Conservation (phyloP, 2,329 filamentous ascomycete genomes). For the Neonectria coccinea region DNA sequence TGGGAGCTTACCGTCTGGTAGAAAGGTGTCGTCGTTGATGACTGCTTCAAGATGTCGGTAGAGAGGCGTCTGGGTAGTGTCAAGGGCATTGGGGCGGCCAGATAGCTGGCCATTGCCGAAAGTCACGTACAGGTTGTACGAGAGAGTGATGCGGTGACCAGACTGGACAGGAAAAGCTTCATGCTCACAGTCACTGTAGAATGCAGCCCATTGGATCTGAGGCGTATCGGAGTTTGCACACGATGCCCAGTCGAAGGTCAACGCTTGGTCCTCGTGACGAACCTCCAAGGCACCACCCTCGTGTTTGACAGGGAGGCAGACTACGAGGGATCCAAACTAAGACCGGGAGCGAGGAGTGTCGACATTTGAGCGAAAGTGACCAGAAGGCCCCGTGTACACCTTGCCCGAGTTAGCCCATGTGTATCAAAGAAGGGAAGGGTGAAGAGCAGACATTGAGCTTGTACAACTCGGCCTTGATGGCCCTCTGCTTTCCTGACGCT, state of each 20-base stretch:
- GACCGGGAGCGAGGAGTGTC: constrained; percentile 61
- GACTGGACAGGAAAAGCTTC: constrained; percentile 61
- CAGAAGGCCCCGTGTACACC: constrained; percentile 64
- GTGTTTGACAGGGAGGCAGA: constrained; percentile 56
- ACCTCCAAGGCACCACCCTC: constrained; percentile 59
- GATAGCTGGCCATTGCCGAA: not conserved
- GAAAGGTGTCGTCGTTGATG: not conserved
- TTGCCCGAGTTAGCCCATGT: constrained; percentile 35
- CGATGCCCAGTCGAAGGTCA: constrained; percentile 56
- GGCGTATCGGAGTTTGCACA: constrained; percentile 3
- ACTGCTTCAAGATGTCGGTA: constrained; percentile 21
- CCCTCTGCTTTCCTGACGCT: constrained; percentile 39
- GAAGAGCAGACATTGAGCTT: constrained; percentile 62
- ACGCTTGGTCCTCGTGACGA: constrained; percentile 51
- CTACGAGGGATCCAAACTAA: constrained; percentile 65
- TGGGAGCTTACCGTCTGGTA: constrained; percentile 11
- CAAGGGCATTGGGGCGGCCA: constrained; percentile 7
- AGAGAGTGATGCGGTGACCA: constrained; percentile 68
- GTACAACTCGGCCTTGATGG: constrained; percentile 64
- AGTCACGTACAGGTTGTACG: constrained; percentile 65
- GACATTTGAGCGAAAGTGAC: constrained; percentile 62
- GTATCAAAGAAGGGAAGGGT: not conserved
- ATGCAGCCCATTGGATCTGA: constrained; percentile 60
- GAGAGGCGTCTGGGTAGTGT: constrained; percentile 43
- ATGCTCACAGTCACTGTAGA: constrained; percentile 65